Evolutionary conservation across 169 alveolate genomes (phyloP).

Genomic region (Cryptosporidium sp.): DNA sequence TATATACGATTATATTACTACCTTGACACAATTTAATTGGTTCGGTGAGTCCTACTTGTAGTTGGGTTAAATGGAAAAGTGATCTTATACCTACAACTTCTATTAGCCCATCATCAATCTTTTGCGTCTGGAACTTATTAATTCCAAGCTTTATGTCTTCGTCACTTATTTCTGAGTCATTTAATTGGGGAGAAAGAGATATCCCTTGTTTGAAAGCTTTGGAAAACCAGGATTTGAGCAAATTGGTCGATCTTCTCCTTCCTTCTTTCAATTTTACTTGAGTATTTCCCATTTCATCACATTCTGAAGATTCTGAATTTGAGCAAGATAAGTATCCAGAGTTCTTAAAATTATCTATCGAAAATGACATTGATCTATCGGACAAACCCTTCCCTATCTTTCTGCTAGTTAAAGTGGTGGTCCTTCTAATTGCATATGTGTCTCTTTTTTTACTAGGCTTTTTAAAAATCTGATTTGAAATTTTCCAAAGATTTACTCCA

Average conservation of each 20-base stretch:
- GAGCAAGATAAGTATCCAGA: slow-evolving; percentile 4
- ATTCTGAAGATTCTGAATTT: slow-evolving; percentile 10
- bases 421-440: neutral
- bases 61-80: slow-evolving; percentile 82
- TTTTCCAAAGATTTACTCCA: slow-evolving; percentile 78
- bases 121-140: slow-evolving; percentile 75
- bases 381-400: neutral
- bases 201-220: neutral
- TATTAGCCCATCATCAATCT: slow-evolving; percentile 81
- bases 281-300: neutral
- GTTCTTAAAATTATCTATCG: slow-evolving; percentile 20
- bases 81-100: slow-evolving; percentile 84
- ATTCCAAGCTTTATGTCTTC: neutral
- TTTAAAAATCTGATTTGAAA: slow-evolving; percentile 55
- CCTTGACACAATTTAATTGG: slow-evolving; percentile 81
- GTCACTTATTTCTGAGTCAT: neutral
- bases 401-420: slow-evolving; percentile 20
- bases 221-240: slow-evolving; percentile 32
- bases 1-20: slow-evolving; percentile 60
- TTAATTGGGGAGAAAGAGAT: neutral
- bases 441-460: slow-evolving; percentile 14
- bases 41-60: slow-evolving; percentile 82
- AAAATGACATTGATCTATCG: slow-evolving; percentile 66
- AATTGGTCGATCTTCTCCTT: slow-evolving; percentile 25
- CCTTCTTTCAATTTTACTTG: neutral